Base-by-base conservation (phyloP, 805 yeast species). In the Lachancea nothofagi region DNA sequence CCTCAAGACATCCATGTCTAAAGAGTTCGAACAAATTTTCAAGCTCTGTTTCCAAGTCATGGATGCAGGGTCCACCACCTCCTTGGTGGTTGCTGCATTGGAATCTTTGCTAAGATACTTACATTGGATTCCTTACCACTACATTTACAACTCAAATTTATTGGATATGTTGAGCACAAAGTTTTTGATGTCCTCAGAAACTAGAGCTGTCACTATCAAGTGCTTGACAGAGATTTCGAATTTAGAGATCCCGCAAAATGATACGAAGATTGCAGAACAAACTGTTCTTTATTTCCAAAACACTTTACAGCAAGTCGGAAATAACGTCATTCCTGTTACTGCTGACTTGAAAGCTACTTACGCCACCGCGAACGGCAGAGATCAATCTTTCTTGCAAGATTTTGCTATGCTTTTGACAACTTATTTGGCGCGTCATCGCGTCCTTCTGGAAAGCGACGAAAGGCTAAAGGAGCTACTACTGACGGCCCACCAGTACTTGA, bases 321-420 rank as follows among this genome's bases (percentile, higher is more conserved):
- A 71, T 34, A 63, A 64, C 29, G 78, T 87, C 30, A 72, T 93
- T 7, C 96, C 97, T 2, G 70, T 78, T 15, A 69, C 74, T 26
- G 73, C 87, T 4, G 85, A 89, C 54, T 70, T 93, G 53, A 78
- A 74, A 51, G 70, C 70, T 36, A 77, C 84, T 20, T 93, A 93
- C 64, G 72, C 75, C 36, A 69, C 71, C 49, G 95, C 96, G 5
- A 75, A 74, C 56, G 75, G 95, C 15, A 70, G 75, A 32, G 97
- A 90, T 58, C 97, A 93, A 69, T 89, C 93, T 27, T 89, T 89
- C 56, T 75, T 93, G 51, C 96, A 93, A 65, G 96, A 93, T 68
- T 74, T 93, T 55, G 95, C 97, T 13, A 80, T 90, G 83, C 93
- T 82, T 62, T 72, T 93, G 52, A 80, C 93, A 39, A 84, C 96